Percentiles rank a stretch among this genome's conserved stretches.
phyloP scores from a whole-genome alignment of 148 eudicot species.

The Silene latifolia region DNA sequence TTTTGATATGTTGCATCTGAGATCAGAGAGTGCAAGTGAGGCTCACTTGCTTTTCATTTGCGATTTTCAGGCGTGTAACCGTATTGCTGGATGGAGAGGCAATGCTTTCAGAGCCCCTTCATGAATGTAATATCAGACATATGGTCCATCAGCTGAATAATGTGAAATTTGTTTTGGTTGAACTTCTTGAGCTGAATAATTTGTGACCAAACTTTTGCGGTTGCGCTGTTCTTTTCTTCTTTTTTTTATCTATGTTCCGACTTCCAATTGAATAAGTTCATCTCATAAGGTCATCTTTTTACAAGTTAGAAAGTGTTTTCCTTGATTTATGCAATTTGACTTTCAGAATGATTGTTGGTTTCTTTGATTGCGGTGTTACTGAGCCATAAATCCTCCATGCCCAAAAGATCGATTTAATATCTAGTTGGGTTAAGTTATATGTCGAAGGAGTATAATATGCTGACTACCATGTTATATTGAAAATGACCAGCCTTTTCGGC shows the following conservation, averaged over 20 bases:
- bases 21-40: background rate
- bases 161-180: background rate
- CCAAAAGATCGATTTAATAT: background rate
- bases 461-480: no score
- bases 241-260: no score
- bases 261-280: no score
- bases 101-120: background rate
- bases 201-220: no score
- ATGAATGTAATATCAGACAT: slow-evolving; percentile 14
- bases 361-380: background rate
- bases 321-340: background rate
- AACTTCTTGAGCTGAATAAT: background rate
- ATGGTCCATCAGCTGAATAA: slow-evolving; percentile 9
- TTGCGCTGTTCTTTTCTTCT: no score
- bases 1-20: background rate
- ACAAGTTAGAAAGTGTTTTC: background rate
- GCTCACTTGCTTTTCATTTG: background rate
- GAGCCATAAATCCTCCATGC: background rate
- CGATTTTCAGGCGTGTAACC: slow-evolving; percentile 21
- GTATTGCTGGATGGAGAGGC: slow-evolving; percentile 11
- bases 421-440: background rate
- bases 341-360: background rate
- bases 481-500: background rate
- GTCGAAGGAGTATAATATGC: background rate
- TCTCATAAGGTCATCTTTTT: background rate